Percentiles rank a stretch among this genome's conserved stretches.
phyloP scores from a whole-genome alignment of 371 early-diverging fungal genomes.

The Spiromyces aspiralis region DNA sequence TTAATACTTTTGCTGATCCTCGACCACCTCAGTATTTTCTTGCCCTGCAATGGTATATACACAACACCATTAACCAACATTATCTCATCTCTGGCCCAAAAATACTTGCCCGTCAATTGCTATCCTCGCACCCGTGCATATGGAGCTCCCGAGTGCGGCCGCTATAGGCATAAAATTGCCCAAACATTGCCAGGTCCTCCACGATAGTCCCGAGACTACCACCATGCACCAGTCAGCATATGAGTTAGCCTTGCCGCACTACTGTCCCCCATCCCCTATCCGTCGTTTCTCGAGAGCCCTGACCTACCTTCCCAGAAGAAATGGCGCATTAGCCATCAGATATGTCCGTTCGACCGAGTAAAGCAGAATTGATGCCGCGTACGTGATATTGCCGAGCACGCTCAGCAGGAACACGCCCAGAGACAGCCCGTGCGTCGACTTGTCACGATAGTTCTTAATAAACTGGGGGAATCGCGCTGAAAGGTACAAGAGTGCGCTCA shows the following conservation, averaged over 20 bases:
- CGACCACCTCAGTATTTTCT: no score
- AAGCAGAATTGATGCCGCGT: neutral
- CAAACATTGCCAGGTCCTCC: neutral
- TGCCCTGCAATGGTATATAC: no score
- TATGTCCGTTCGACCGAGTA: neutral
- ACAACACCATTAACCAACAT: no score
- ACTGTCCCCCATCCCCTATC: no score
- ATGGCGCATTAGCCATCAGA: neutral
- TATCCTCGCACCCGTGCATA: no score
- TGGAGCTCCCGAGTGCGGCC: neutral
- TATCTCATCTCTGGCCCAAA: no score
- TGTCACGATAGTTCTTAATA: slow-evolving; percentile 22
- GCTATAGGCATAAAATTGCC: neutral
- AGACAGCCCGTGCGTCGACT: slow-evolving; percentile 33
- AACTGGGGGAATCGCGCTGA: neutral
- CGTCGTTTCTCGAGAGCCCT: no score
- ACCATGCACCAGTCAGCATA: no score
- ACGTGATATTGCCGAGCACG: neutral
- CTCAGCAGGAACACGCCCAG: neutral
- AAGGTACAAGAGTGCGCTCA: neutral
- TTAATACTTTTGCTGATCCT: no score
- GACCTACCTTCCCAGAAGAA: neutral
- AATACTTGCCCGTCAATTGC: no score
- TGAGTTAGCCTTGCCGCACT: no score
- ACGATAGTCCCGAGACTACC: neutral